Evolutionary conservation across 2,329 filamentous ascomycete genomes (phyloP), one percentile per base, ranked within the genome.

Genomic region (Knoxdaviesia proteae): DNA sequence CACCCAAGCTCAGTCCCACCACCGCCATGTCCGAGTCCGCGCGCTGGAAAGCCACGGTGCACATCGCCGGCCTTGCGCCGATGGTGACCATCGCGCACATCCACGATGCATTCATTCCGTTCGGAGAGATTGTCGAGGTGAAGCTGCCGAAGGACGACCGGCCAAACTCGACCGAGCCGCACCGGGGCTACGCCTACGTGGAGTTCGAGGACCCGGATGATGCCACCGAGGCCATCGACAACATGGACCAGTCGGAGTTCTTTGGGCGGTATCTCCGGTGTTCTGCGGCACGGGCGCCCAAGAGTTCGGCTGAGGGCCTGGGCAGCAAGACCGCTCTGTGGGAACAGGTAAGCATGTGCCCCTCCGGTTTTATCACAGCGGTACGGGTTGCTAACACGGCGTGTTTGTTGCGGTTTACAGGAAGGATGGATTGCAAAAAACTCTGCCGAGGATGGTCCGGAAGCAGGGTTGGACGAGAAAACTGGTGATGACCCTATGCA

Each of bases 231-330:
- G 90, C 90, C 41, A 94, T 98, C 58, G 86, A 96, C 67, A 98
- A 98, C 57, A 96, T 98, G 88, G 84, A 98, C 56, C 86, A 94
- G 58, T 81, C 87, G 47, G 88, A 96, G 62, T 72, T 98, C 39
- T 96, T 88, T 56, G 92, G 90, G 7, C 75, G 84, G 46, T 79
- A 90, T 9, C 80, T 98, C 57, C 94, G 87, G 58, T 88, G 96
- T 42, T 87, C 84, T 38, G 73, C 80, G 44, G 92, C 92, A 38
- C 98, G 94, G 60, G 76, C 84, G 33, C 84, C 90, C 48, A 94
- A 94, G 66, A 84, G 84, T 52, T 73, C 76, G 41, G 82, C 82
- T 42, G 84, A 93, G 57, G 86, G 87, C 1, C 59, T 98, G 38
- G 87, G 88, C 30, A 93, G 84, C 64, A 92, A 86, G 61, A 94